Percentiles rank a stretch among this genome's conserved stretches.
phyloP scores from a whole-genome alignment of 257 asterid genomes.

The Capsicum rhomboideum region DNA sequence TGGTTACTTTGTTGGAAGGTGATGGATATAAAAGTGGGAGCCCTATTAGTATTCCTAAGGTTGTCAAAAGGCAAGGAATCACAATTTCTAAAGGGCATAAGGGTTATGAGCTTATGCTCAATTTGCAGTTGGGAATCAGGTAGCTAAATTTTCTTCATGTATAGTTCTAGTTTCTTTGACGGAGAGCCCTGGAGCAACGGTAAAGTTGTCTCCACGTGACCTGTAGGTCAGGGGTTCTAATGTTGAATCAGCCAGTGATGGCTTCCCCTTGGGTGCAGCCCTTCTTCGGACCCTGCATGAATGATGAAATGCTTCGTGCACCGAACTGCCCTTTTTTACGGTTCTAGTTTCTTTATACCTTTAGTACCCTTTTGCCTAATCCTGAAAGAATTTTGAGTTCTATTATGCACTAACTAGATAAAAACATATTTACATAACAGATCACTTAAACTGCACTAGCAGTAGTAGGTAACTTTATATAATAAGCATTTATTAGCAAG shows the following conservation, averaged over 20 bases:
- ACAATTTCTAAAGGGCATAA: conserved; percentile 63
- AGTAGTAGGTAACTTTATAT: background rate
- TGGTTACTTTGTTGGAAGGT: conserved; percentile 2
- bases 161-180: background rate
- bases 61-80: conserved; percentile 58
- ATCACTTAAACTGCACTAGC: background rate
- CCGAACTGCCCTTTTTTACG: background rate
- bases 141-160: conserved; percentile 1
- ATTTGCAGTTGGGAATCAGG: conserved; percentile 73
- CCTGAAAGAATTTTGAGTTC: background rate
- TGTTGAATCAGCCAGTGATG: background rate
- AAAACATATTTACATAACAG: background rate
- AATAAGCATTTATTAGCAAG: background rate
- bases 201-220: background rate
- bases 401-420: background rate
- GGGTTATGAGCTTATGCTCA: conserved; percentile 64
- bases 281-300: background rate
- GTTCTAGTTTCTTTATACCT: no score
- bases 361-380: no score
- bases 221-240: background rate
- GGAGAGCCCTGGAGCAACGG: background rate
- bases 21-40: conserved; percentile 18
- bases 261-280: background rate
- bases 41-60: conserved; percentile 45
- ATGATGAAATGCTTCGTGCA: background rate